phyloP scores from a whole-genome alignment of 768 basidiomycete genomes.

The Ramaria sp. region DNA sequence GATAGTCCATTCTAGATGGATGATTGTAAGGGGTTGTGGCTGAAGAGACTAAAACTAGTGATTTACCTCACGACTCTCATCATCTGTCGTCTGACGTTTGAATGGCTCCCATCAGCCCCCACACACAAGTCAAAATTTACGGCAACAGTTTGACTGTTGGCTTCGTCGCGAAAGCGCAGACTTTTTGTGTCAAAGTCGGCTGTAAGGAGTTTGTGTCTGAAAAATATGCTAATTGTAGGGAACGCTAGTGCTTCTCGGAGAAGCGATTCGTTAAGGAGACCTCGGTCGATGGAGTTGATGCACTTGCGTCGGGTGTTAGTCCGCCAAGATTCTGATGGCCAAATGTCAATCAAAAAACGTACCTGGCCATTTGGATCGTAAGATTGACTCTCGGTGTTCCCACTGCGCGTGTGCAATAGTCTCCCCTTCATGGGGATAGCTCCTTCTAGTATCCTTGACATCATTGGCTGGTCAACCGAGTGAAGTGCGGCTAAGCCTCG shows the following conservation, averaged over 20 bases:
- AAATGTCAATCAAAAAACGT: slow-evolving; percentile 18
- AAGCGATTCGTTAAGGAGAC: slow-evolving; percentile 77
- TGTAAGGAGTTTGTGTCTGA: slow-evolving; percentile 69
- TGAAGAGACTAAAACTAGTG: not conserved
- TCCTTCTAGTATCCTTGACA: slow-evolving; percentile 58
- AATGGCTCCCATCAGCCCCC: slow-evolving; percentile 93
- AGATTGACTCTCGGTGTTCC: slow-evolving; percentile 67
- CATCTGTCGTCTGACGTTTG: slow-evolving; percentile 82
- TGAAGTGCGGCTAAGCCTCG: slow-evolving; percentile 84
- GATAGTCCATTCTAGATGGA: slow-evolving; percentile 81
- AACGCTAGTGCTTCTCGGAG: slow-evolving; percentile 60
- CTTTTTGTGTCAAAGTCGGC: slow-evolving; percentile 63
- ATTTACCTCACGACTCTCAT: slow-evolving; percentile 82
- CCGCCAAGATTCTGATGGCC: not conserved
- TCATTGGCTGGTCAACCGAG: slow-evolving; percentile 61
- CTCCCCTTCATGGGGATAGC: slow-evolving; percentile 92
- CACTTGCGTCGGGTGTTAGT: slow-evolving; percentile 36
- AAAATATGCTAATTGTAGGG: slow-evolving; percentile 57
- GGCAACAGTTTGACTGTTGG: slow-evolving; percentile 30
- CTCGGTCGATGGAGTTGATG: slow-evolving; percentile 89
- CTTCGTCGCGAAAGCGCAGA: slow-evolving; percentile 40
- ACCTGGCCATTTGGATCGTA: slow-evolving; percentile 90
- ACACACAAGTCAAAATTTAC: slow-evolving; percentile 70
- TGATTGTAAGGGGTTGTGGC: not conserved
- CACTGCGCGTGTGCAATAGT: slow-evolving; percentile 80